Base-by-base conservation (phyloP, 441 rosid genomes). In the Populus hybrid region DNA sequence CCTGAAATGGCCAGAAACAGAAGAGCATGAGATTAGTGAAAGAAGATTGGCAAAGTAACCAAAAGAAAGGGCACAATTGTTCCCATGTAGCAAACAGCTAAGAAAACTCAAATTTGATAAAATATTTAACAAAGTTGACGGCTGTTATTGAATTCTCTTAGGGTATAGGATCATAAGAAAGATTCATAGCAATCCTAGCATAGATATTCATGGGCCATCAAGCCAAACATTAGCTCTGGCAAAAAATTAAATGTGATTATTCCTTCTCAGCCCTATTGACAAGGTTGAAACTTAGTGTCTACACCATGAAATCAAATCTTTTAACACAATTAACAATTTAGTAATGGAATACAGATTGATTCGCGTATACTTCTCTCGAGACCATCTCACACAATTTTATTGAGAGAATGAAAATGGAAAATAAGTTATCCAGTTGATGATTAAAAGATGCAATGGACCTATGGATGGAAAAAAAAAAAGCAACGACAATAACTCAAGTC, bases 1-100 rank as follows among this genome's bases (percentile, higher is more conserved):
- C 99, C 98, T 96, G 92, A 74, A 83, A 86, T 71, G 38, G 38
- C 42, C 77, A 74, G 78, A 50, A 71, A 45, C 40, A 29, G 8
- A 1, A 67, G 56, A 40, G 67, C 31, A 26, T 67, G 9, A 50
- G 68, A 45, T 53, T n/a, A 16, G 61, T 16, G 31, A 23, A 11
- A 67, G 61, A 12, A 67, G 42, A 71, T 9, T 72, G 59, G 42
- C 68, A 38, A 16, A 14, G 61, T 21, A 67, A 35, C 8, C 12
- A 24, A 16, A 50, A 20, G 18, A 33, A 28, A 4, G n/a, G 31
- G 69, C 28, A 65, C 8, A 28, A 6, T 24, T 24, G n/a, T 23
- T 36, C 26, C 28, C 35, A 11, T 3, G 16, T 11, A 16, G 20
- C 73, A 42, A 36, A 42, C 59, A 21, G 50, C n/a, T 6, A 42